Base-by-base conservation (phyloP, 768 basidiomycete species). In the Paxillus ammoniavirescens region DNA sequence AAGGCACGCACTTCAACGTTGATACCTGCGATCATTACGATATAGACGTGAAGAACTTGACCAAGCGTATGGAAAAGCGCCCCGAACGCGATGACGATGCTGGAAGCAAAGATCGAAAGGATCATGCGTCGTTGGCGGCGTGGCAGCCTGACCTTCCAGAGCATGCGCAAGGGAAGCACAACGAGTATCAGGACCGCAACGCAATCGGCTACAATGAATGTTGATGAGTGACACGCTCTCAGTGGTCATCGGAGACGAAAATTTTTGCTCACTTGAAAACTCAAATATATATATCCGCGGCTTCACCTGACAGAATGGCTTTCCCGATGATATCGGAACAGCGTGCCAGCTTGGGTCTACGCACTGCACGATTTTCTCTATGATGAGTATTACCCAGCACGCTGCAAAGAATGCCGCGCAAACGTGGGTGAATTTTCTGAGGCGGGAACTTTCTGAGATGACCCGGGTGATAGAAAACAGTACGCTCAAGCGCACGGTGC, bases 111-210 rank as follows among this genome's bases (percentile, higher is more conserved):
- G 18, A 57, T 47, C n/a, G 28, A 52, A 33, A 65, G 58, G 26
- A 65, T 64, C 65, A 64, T 65, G 37, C 65, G 52, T n/a, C 49
- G 53, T 41, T 65, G 59, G 21, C 57, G 42, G 40, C 4, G 50
- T 2, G 64, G 64, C 13, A 63, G 42, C 35, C 58, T 63, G 18
- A 65, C 47, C 43, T 42, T 56, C 61, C 64, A 63, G 2, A 65
- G 53, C 53, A 65, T 55, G 5, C 53, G 45, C 3, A 65, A 30
- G 28, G 64, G 64, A 18, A 65, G 44, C 0, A 46, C 51, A 10
- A 65, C 53, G 2, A 66, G 54, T 23, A 65, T 56, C 5, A 23
- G 47, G 30, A 56, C 47, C 2, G 59, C 26, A 5, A 63, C 6
- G 50, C 59, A 56, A 48, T 65, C 64, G 6, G 54, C 61, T 65